Conservation (phyloP, 2,329 filamentous ascomycete species). For the Arthrobotrys sinensis region DNA sequence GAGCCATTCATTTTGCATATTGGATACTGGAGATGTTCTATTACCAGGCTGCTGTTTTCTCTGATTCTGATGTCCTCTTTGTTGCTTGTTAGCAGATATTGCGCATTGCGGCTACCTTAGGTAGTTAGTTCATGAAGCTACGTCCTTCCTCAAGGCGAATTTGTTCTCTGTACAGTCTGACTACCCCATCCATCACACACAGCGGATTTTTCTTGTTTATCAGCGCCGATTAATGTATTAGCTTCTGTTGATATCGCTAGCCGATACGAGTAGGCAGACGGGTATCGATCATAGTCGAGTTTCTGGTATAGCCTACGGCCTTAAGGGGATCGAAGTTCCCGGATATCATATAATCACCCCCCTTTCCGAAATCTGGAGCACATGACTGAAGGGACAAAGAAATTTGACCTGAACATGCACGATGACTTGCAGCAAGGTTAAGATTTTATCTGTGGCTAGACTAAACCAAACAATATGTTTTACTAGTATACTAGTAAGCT, state of each 20-base stretch:
- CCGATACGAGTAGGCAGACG: conserved; percentile 32
- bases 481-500: background rate
- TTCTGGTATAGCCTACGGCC: conserved; percentile 5
- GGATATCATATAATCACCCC: background rate
- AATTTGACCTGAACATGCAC: background rate
- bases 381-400: background rate
- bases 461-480: background rate
- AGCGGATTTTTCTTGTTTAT: background rate
- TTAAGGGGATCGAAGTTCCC: background rate
- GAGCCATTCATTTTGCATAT: conserved; percentile 36
- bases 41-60: conserved; percentile 13
- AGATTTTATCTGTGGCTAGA: conserved; percentile 14
- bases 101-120: conserved; percentile 1
- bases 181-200: background rate
- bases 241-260: conserved; percentile 24
- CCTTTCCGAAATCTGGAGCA: background rate
- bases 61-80: background rate
- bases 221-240: background rate
- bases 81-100: background rate
- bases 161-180: background rate
- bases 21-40: conserved; percentile 32
- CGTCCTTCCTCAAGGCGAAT: background rate
- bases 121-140: conserved; percentile 4
- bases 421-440: conserved; percentile 19
- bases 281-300: conserved; percentile 9